These are phyloP conservation scores for Trypanosomatidae sp. DNA, from an alignment of 208 protist species.

Conservation along the genomic window DNA sequence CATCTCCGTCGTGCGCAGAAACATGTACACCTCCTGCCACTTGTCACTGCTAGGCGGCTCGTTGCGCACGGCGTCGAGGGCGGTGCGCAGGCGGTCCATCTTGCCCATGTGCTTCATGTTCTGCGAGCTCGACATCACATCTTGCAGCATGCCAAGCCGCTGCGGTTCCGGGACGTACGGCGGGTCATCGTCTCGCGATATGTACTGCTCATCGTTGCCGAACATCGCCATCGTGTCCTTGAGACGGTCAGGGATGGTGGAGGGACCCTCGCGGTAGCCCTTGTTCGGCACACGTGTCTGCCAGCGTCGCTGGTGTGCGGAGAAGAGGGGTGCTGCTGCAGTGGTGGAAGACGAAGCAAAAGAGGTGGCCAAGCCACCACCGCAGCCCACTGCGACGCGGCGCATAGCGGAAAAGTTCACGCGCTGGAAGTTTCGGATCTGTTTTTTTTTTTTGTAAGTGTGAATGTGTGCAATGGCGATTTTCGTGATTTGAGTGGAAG, in stretches of 20 bases:
- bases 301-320: conserved; percentile 11
- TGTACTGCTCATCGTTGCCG: conserved; percentile 46
- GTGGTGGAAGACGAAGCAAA: no score
- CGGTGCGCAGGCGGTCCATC: conserved; percentile 70
- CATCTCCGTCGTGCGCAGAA: conserved; percentile 89
- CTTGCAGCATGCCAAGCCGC: conserved; percentile 57
- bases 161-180: conserved; percentile 75
- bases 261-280: conserved; percentile 73
- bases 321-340: no score
- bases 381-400: background rate
- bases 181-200: conserved; percentile 53
- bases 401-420: no score
- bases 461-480: background rate
- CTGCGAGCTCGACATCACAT: conserved; percentile 57
- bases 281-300: conserved; percentile 70
- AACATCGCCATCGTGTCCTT: conserved; percentile 76
- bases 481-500: no score
- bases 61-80: conserved; percentile 70
- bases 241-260: conserved; percentile 71
- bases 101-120: conserved; percentile 71
- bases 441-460: background rate
- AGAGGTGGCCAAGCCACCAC: background rate
- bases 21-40: conserved; percentile 87
- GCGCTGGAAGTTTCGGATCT: no score
- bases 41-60: conserved; percentile 38